Percentiles rank a stretch among this genome's conserved stretches.
Conservation (phyloP, 768 basidiomycete genomes). For the Boletellus sp. region DNA sequence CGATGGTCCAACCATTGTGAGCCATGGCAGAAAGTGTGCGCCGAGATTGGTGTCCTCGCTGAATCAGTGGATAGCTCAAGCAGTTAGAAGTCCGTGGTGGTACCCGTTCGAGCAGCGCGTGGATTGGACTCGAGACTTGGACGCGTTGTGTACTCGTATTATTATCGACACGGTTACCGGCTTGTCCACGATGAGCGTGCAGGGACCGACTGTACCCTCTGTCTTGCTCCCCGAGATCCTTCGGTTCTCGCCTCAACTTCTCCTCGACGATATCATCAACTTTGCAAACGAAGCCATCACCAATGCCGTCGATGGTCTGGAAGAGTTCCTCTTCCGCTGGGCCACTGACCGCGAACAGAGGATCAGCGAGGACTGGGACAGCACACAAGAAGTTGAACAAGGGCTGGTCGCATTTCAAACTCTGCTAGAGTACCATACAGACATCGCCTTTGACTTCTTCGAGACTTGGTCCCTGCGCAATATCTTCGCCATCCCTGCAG, state of each 20-base stretch:
- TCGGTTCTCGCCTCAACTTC: conserved; percentile 78
- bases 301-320: conserved; percentile 75
- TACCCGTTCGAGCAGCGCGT: background rate
- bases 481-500: conserved; percentile 73
- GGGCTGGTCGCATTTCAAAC: conserved; percentile 87
- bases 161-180: conserved; percentile 1
- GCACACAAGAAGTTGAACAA: conserved; percentile 68
- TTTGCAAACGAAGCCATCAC: conserved; percentile 75
- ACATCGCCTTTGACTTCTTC: conserved; percentile 89
- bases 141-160: conserved; percentile 31
- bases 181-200: conserved; percentile 24
- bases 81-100: background rate
- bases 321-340: conserved; percentile 73
- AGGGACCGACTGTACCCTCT: conserved; percentile 27
- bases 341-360: conserved; percentile 58
- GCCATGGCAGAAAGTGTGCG: conserved; percentile 16
- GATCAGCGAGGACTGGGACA: conserved; percentile 48
- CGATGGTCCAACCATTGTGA: conserved; percentile 62
- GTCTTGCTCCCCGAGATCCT: conserved; percentile 49
- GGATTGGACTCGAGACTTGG: background rate
- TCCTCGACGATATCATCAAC: conserved; percentile 86
- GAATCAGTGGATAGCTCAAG: background rate
- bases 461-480: conserved; percentile 88
- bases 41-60: background rate
- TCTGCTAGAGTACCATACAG: conserved; percentile 81